Conservation (phyloP, 2,329 filamentous ascomycete genomes). For the Xylariales sp. region DNA sequence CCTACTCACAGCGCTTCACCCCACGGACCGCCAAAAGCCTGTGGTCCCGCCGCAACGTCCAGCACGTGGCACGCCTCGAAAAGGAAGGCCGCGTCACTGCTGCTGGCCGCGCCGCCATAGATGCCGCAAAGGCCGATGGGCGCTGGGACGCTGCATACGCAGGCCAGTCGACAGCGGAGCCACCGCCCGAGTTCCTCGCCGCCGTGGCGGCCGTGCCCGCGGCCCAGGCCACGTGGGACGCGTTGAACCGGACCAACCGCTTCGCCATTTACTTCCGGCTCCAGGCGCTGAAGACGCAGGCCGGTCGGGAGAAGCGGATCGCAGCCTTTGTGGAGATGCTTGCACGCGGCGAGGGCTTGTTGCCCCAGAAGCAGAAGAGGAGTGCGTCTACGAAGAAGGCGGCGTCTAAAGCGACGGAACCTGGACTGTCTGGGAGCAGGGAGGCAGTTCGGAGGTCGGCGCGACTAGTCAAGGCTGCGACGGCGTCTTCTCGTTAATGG, state of each 20-base stretch:
- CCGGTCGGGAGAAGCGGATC: constrained; percentile 42
- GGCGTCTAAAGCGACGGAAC: neutral
- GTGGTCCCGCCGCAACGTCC: constrained; percentile 71
- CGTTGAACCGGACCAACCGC: constrained; percentile 39
- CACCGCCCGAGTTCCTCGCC: constrained; percentile 61
- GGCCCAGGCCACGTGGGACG: constrained; percentile 40
- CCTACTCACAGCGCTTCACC: constrained; percentile 68
- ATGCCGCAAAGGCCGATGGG: constrained; percentile 67
- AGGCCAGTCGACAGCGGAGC: constrained; percentile 58
- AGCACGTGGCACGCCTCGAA: constrained; percentile 59
- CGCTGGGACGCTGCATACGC: constrained; percentile 69
- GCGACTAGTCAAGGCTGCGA: constrained; percentile 14
- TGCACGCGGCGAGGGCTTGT: constrained; percentile 38
- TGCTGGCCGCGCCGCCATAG: constrained; percentile 61
- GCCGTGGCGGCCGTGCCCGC: constrained; percentile 40
- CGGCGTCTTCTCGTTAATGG: constrained; percentile 5
- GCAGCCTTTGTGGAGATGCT: constrained; percentile 45
- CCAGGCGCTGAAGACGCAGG: constrained; percentile 43
- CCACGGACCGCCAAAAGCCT: constrained; percentile 65
- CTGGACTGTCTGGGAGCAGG: neutral
- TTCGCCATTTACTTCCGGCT: constrained; percentile 44
- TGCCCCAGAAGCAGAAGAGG: constrained; percentile 38
- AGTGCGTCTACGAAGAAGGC: neutral
- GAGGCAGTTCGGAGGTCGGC: constrained; percentile 23
- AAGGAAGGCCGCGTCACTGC: constrained; percentile 61